phyloP scores from a whole-genome alignment of 805 yeast genomes.

The Geotrichum ghanense region DNA sequence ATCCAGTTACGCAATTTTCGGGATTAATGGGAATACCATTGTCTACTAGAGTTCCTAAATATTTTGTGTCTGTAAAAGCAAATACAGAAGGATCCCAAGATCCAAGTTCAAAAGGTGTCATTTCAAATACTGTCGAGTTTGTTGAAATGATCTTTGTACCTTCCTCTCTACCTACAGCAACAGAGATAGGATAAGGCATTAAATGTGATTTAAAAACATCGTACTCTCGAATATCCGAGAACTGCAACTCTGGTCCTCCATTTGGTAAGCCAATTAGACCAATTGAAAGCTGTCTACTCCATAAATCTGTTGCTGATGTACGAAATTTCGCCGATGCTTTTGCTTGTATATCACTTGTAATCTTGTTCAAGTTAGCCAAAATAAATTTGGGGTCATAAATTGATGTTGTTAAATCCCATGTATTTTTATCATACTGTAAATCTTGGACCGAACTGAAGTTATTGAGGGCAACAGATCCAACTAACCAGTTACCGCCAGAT shows the following conservation, averaged over 20 bases:
- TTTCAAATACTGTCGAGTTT: conserved; percentile 49
- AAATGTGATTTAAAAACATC: conserved; percentile 45
- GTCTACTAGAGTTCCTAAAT: conserved; percentile 53
- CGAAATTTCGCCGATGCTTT: conserved; percentile 56
- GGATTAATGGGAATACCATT: conserved; percentile 42
- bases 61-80: conserved; percentile 52
- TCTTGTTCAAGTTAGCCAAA: neutral
- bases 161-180: conserved; percentile 32
- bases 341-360: neutral
- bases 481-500: conserved; percentile 77
- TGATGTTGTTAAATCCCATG: conserved; percentile 55
- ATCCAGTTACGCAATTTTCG: conserved; percentile 36
- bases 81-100: conserved; percentile 72
- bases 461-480: conserved; percentile 55
- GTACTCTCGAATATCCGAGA: conserved; percentile 41
- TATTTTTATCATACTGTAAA: conserved; percentile 32
- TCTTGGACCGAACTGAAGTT: conserved; percentile 57
- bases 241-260: conserved; percentile 45
- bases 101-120: conserved; percentile 62
- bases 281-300: conserved; percentile 64
- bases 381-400: conserved; percentile 49
- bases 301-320: conserved; percentile 59
- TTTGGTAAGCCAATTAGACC: conserved; percentile 46
- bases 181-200: conserved; percentile 54
- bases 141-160: conserved; percentile 38